These are phyloP conservation scores for Diplodia sapinea DNA, from an alignment of 2,329 filamentous ascomycete genomes.

Conservation along the genomic window DNA sequence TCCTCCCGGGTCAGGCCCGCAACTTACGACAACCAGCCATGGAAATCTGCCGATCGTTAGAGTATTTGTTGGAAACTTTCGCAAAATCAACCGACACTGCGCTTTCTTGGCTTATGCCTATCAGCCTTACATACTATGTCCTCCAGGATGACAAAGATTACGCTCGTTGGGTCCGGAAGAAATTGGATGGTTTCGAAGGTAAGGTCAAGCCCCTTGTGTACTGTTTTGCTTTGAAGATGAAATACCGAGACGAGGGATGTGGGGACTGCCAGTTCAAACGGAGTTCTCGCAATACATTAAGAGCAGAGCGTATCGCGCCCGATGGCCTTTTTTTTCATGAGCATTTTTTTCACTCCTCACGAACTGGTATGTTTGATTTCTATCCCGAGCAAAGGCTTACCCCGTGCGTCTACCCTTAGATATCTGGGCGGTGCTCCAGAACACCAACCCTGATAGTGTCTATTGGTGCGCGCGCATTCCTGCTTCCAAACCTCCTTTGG, in stretches of 20 bases:
- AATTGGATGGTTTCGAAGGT: slow-evolving; percentile 32
- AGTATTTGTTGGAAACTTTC: slow-evolving; percentile 29
- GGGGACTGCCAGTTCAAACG: neutral
- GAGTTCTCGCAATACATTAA: slow-evolving; percentile 1
- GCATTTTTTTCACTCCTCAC: neutral
- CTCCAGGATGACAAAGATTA: slow-evolving; percentile 31
- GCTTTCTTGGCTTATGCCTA: slow-evolving; percentile 34
- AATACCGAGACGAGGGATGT: slow-evolving; percentile 10
- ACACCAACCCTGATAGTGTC: slow-evolving; percentile 21
- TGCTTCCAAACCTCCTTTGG: neutral
- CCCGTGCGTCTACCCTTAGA: neutral
- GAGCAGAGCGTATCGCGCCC: neutral
- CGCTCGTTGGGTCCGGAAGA: slow-evolving; percentile 31
- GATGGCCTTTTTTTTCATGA: neutral
- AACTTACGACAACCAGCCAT: slow-evolving; percentile 31
- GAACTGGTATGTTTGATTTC: neutral
- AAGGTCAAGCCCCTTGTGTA: slow-evolving; percentile 11
- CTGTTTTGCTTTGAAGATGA: slow-evolving; percentile 15
- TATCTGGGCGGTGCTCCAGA: slow-evolving; percentile 29
- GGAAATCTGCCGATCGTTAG: slow-evolving; percentile 34
- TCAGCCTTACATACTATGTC: slow-evolving; percentile 33
- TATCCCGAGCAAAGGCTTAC: slow-evolving; percentile 12
- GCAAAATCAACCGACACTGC: slow-evolving; percentile 18
- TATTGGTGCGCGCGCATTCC: slow-evolving; percentile 12
- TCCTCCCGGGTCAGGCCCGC: slow-evolving; percentile 31